phyloP scores from a whole-genome alignment of 306 rosid genomes.

The Senna tora region DNA sequence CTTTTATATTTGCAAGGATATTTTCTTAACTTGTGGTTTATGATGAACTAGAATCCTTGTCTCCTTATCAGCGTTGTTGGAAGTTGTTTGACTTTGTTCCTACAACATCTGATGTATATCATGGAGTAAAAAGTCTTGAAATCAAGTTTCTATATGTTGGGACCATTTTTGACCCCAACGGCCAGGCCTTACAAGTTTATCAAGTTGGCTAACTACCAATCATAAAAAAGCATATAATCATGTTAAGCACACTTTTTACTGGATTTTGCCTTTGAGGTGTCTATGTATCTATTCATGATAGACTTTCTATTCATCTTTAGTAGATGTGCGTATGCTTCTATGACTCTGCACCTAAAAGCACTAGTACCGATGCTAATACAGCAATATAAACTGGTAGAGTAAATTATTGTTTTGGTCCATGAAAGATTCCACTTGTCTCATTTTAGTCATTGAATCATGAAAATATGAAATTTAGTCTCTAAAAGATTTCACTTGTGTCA shows the following conservation, averaged over 20 bases:
- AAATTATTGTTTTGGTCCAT: no score
- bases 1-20: neutral
- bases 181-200: neutral
- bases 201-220: neutral
- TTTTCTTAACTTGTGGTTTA: neutral
- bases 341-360: neutral
- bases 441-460: no score
- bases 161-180: neutral
- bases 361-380: no score
- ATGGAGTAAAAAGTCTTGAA: neutral
- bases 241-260: neutral
- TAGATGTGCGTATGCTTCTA: neutral
- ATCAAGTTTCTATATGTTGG: no score
- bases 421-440: no score
- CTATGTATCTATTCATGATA: neutral
- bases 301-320: neutral
- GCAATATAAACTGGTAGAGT: no score
- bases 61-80: neutral
- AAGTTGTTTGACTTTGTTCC: neutral
- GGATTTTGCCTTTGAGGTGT: neutral
- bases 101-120: neutral
- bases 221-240: neutral
- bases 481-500: no score
- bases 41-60: neutral
- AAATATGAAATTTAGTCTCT: no score